Evolutionary conservation across 1,139 yeast species (phyloP).

Genomic region (Hemisphaericaspora xylofermentans): DNA sequence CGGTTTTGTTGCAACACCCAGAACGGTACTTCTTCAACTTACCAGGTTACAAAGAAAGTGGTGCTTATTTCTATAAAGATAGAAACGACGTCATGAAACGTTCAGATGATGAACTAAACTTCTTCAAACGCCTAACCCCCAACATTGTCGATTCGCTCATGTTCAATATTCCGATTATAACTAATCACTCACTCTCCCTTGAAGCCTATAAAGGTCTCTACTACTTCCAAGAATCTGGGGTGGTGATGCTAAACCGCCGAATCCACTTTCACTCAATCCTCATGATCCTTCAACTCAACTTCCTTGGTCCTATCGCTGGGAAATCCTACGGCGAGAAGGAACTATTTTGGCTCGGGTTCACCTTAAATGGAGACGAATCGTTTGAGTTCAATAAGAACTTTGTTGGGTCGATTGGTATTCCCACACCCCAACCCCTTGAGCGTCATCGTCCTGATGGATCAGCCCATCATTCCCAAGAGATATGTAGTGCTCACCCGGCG

Average conservation of each 20-base stretch:
- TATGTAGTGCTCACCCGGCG: constrained; percentile 41
- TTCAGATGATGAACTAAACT: constrained; percentile 21
- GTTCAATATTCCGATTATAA: constrained; percentile 30
- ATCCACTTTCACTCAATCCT: constrained; percentile 27
- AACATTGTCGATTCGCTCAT: constrained; percentile 36
- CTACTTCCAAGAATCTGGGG: constrained; percentile 29
- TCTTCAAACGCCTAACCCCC: constrained; percentile 40
- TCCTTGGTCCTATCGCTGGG: constrained; percentile 21
- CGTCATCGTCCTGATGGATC: constrained; percentile 24
- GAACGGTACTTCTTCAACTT: constrained; percentile 37
- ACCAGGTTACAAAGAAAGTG: constrained; percentile 34
- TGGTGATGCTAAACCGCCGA: constrained; percentile 25
- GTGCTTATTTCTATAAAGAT: constrained; percentile 51
- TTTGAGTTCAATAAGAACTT: constrained; percentile 24
- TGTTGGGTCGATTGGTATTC: constrained; percentile 47
- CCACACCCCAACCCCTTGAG: constrained; percentile 30
- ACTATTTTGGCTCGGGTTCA: constrained; percentile 31
- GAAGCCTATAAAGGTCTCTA: constrained; percentile 30
- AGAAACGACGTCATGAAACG: constrained; percentile 27
- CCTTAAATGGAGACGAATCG: constrained; percentile 29
- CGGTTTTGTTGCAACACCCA: constrained; percentile 40
- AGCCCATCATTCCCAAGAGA: constrained; percentile 25
- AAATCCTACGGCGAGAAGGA: constrained; percentile 34
- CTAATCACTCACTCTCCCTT: constrained; percentile 20
- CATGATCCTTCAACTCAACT: constrained; percentile 28